A percentile compares a stretch with the other conserved stretches of the same genome.
These are phyloP conservation scores for Tuber borchii DNA, from an alignment of 495 filamentous ascomycete genomes.

Conservation along the genomic window DNA sequence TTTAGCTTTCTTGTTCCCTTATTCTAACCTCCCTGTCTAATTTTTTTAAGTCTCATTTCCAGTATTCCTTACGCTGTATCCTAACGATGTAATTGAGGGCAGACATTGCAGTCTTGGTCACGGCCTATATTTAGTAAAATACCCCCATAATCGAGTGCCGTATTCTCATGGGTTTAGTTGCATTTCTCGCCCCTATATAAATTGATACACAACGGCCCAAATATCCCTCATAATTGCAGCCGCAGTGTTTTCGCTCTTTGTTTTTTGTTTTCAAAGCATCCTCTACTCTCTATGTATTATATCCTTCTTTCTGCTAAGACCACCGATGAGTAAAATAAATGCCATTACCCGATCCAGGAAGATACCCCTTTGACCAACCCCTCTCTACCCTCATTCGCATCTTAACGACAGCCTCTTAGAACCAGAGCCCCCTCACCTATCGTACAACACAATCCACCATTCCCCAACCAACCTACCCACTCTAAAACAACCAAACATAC, in stretches of 20 bases:
- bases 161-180: not conserved
- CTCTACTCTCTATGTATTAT: not conserved
- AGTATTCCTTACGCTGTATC: constrained; percentile 19
- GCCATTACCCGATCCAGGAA: constrained; percentile 8
- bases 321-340: not conserved
- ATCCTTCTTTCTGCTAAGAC: not conserved
- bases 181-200: not conserved
- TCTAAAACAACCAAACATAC: constrained; percentile 81
- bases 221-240: not conserved
- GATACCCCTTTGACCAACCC: constrained; percentile 20
- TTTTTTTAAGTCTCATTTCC: constrained; percentile 18
- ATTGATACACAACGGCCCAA: not conserved
- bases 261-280: not conserved
- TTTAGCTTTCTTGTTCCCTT: constrained; percentile 39
- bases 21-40: constrained; percentile 26
- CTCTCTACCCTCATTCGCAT: not conserved
- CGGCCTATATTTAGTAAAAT: constrained; percentile 14
- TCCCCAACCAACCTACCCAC: not conserved
- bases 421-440: not conserved
- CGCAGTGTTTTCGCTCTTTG: not conserved
- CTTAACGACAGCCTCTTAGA: constrained; percentile 9
- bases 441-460: not conserved
- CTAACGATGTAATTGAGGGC: constrained; percentile 1
- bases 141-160: not conserved
- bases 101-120: constrained; percentile 5